Base-by-base conservation (phyloP, 116 monocot genomes). In the Dioscorea cayenensis region DNA sequence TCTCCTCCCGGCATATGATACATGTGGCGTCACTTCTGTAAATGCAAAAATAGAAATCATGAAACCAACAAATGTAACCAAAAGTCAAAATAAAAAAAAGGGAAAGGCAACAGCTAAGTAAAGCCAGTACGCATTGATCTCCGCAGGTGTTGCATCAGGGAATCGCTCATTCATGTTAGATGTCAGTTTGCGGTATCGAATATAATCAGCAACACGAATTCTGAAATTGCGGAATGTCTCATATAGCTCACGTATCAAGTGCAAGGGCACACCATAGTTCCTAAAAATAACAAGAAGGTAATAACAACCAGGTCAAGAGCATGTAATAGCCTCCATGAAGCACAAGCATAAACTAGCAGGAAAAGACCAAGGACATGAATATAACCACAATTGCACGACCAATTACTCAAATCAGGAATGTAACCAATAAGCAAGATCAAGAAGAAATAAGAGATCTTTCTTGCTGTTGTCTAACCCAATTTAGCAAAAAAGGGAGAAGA, bases 141-240 rank as follows among this genome's bases (percentile, higher is more conserved):
- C 96, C 65, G 92, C 96, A 18, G 87, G 68, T 50, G 96, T 87
- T 74, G 92, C 90, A 84, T 92, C 92, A 67, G 92, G 92, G 59
- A 96, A 96, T 3, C 96, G 75, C 64, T 96, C 92, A 65, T 96
- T 88, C 87, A 96, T 92, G 72, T 96, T 96, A 66, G 96, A 96
- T 65, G 96, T 90, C 20, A 96, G 78, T 77, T 81, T 92, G 35
- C 92, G 81, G 67, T 96, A 96, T 21, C 95, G 87, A 23, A 92
- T 67, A 75, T 87, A 96, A 75, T 96, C 95, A 70, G 92, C 66
- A 81, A 96, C 69, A 61, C 95, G 87, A 6, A 80, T 79, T 71
- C 73, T 89, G 80, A 96, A 96, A 66, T 84, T 96, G 43, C 95
- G 81, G 62, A 92, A 96, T 78, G 95, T 96, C 77, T 92, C 95